Evolutionary conservation across 345 rosid species (phyloP), one percentile per base, ranked within the genome.

Genomic region (Melaleuca alternifolia): DNA sequence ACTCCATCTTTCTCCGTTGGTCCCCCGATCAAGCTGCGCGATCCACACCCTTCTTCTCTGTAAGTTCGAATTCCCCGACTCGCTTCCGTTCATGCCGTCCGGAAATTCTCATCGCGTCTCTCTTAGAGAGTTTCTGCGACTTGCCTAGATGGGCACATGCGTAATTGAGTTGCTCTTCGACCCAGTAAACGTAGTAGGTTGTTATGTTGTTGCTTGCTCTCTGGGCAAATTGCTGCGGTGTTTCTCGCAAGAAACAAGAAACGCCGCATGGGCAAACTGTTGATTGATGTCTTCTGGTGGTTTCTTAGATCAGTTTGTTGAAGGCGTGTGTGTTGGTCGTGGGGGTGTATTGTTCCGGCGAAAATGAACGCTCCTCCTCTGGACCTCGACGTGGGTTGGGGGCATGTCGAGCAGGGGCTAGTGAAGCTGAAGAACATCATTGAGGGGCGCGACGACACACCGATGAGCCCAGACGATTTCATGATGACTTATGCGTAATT

Each of bases 401-500:
- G 61, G 48, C 37, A 46, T 59, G 54, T 86, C 57, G 46, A 86
- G 77, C 61, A 82, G 61, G 88, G 82, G 54, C 50, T 86, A 53
- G 28, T 75, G 79, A 82, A 86, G 88, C 85, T 86, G 24, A 33
- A 56, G 81, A 82, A 57, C 56, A 46, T 82, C 24, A 52, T 82
- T 8, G 88, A 91, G 85, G 92, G 92, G 57, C 82, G 53, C 8
- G 87, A 89, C 8, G 92, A 91, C 83, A 84, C 83, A 24, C 91
- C 87, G 10, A 89, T 92, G 89, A 90, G 84, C 75, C 82, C 92
- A 5, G 90, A 87, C 56, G 93, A 92, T 53, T 91, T 62, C 88
- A 89, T 92, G 90, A 90, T 85, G 88, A 89, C 91, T 28, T 91
- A 92, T 33, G 48, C 87, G 87, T 52, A 52, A 59, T 77, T n/a